A percentile compares a stretch with the other conserved stretches of the same genome.
phyloP scores from a whole-genome alignment of 1,284 basidiomycete species.

The Xerocomus minutiporus region DNA sequence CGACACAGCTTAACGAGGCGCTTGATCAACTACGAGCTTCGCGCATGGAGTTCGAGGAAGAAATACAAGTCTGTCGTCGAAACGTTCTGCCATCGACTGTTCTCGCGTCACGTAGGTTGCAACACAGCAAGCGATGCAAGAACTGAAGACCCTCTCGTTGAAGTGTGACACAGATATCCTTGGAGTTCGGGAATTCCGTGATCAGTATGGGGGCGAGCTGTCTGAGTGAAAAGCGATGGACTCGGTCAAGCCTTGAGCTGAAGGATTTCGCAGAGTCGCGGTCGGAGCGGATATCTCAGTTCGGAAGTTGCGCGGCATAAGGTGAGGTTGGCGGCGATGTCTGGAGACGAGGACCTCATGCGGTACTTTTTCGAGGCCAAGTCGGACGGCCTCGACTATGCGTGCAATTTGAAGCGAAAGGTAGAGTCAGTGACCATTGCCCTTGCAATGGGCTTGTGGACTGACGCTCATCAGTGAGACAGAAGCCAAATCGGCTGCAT shows the following conservation, averaged over 20 bases:
- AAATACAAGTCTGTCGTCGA: constrained; percentile 37
- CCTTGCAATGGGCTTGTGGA: background rate
- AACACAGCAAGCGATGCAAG: constrained; percentile 46
- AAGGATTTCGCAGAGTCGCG: constrained; percentile 69
- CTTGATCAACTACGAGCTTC: constrained; percentile 36
- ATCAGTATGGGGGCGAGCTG: constrained; percentile 43
- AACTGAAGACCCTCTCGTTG: constrained; percentile 39
- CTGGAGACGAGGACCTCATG: constrained; percentile 70
- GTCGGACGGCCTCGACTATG: constrained; percentile 56
- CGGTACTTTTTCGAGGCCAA: constrained; percentile 60
- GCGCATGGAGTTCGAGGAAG: constrained; percentile 47
- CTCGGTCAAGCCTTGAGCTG: constrained; percentile 59
- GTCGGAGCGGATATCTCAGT: constrained; percentile 68
- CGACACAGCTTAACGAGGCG: constrained; percentile 39
- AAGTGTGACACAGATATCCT: constrained; percentile 22
- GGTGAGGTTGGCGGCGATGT: constrained; percentile 70
- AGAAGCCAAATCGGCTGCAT: constrained; percentile 46
- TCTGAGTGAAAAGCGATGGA: constrained; percentile 71
- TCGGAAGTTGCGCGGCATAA: constrained; percentile 77
- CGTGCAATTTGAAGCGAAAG: constrained; percentile 56
- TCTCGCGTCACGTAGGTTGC: constrained; percentile 38
- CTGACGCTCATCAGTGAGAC: constrained; percentile 41
- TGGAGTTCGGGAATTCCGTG: constrained; percentile 78
- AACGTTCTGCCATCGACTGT: constrained; percentile 9
- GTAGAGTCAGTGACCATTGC: constrained; percentile 48